A percentile compares a stretch with the other conserved stretches of the same genome.
Evolutionary conservation across 140 eudicot genomes (phyloP).

Genomic region (Cichorium intybus): DNA sequence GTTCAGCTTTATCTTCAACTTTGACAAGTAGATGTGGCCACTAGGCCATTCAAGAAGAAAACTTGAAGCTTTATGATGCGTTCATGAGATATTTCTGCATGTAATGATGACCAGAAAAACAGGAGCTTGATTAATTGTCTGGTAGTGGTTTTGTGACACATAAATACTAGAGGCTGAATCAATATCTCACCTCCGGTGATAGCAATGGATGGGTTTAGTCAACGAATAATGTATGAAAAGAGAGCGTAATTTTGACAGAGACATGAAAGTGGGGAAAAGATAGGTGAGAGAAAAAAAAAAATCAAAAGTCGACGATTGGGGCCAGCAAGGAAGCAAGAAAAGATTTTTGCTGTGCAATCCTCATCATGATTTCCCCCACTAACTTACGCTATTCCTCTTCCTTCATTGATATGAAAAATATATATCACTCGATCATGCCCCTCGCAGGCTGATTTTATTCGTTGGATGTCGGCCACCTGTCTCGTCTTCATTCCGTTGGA

Average conservation of each 20-base stretch:
- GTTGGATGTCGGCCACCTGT: neutral
- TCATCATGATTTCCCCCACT: conserved; percentile 49
- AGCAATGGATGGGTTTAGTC: conserved; percentile 44
- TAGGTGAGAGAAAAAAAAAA: conserved; percentile 8
- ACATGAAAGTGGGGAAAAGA: conserved; percentile 27
- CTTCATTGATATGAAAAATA: conserved; percentile 22
- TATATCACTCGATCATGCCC: conserved; percentile 15
- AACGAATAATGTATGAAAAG: neutral
- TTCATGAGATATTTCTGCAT: conserved; percentile 23
- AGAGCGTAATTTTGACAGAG: conserved; percentile 26
- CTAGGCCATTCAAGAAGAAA: neutral
- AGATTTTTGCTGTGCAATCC: conserved; percentile 20
- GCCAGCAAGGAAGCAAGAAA: conserved; percentile 29
- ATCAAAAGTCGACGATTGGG: conserved; percentile 32
- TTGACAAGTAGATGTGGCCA: neutral
- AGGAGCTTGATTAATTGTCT: conserved; percentile 13
- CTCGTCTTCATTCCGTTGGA: neutral
- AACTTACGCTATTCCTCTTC: conserved; percentile 25
- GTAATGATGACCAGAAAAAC: conserved; percentile 27
- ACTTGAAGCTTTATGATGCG: conserved; percentile 1
- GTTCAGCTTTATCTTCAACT: conserved; percentile 4
- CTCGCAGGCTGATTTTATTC: conserved; percentile 17
- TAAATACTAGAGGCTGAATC: conserved; percentile 12
- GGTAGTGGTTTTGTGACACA: conserved; percentile 16
- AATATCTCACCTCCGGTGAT: conserved; percentile 10